Conservation (phyloP, 1,139 yeast genomes). For the Debaryomyces robertsiae region DNA sequence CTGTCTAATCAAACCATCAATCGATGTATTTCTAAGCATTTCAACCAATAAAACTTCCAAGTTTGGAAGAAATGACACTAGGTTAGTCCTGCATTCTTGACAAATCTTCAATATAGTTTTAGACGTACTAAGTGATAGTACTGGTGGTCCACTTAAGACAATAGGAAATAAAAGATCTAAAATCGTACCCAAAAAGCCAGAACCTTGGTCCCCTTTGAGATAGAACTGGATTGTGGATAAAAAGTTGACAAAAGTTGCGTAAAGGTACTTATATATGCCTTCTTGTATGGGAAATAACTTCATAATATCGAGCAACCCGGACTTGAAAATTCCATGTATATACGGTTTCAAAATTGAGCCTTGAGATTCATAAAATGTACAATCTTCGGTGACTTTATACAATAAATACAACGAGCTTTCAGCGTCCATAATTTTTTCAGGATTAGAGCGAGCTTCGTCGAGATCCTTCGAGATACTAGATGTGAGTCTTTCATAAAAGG, state of each 20-base stretch:
- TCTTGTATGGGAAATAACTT: conserved; percentile 13
- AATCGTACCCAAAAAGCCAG: conserved; percentile 45
- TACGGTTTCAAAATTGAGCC: conserved; percentile 29
- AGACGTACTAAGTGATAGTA: conserved; percentile 48
- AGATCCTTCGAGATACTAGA: conserved; percentile 37
- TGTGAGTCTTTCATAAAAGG: conserved; percentile 55
- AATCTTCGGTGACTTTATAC: conserved; percentile 53
- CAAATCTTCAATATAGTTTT: conserved; percentile 63
- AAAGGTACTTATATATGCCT: conserved; percentile 13
- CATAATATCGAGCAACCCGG: conserved; percentile 27
- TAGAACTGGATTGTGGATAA: conserved; percentile 59
- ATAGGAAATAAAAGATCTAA: conserved; percentile 49
- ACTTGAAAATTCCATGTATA: conserved; percentile 28
- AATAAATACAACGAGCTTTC: conserved; percentile 74
- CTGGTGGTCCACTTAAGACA: conserved; percentile 22
- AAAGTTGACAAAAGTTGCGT: conserved; percentile 51
- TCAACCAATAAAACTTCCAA: conserved; percentile 55
- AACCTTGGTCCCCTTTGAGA: conserved; percentile 43
- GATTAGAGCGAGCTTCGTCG: conserved; percentile 9
- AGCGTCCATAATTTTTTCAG: conserved; percentile 34
- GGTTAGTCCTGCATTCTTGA: conserved; percentile 55
- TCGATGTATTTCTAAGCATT: conserved; percentile 48
- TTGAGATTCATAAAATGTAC: conserved; percentile 47
- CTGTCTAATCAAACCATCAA: conserved; percentile 58
- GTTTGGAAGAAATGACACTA: conserved; percentile 50